Conservation (phyloP, 768 basidiomycete species). For the Chalciporus sphaerocephalus region DNA sequence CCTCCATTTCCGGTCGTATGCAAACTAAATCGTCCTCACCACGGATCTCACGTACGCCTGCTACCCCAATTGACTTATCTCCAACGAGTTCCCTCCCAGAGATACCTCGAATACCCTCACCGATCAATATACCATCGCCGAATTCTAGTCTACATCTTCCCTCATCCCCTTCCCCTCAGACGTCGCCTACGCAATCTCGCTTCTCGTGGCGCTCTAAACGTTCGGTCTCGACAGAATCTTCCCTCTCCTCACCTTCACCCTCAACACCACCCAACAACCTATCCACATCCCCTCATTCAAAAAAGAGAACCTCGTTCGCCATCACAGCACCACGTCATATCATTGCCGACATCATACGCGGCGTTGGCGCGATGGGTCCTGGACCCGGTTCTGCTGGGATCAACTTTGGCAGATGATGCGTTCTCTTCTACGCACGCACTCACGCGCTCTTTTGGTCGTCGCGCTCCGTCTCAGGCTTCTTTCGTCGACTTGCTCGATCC, state of each 20-base stretch:
- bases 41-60: slow-evolving; percentile 6
- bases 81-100: neutral
- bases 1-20: slow-evolving; percentile 24
- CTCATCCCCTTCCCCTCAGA: neutral
- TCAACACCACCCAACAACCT: slow-evolving; percentile 3
- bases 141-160: neutral
- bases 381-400: slow-evolving; percentile 6
- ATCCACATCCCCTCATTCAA: slow-evolving; percentile 7
- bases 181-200: slow-evolving; percentile 5
- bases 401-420: neutral
- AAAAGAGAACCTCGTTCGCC: slow-evolving; percentile 12
- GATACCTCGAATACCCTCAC: neutral
- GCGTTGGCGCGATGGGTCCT: slow-evolving; percentile 37
- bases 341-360: slow-evolving; percentile 39
- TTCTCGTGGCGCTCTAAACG: slow-evolving; percentile 10
- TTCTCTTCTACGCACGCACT: no score
- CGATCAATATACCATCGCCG: neutral
- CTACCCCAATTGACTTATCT: slow-evolving; percentile 1
- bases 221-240: slow-evolving; percentile 1
- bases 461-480: no score
- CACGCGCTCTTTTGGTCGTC: no score
- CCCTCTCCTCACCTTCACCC: neutral
- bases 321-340: slow-evolving; percentile 19
- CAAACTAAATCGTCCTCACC: slow-evolving; percentile 6
- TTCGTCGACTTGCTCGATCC: no score